Conservation (phyloP, 176 grass and related monocot genomes). For the Aegilops longissima region DNA sequence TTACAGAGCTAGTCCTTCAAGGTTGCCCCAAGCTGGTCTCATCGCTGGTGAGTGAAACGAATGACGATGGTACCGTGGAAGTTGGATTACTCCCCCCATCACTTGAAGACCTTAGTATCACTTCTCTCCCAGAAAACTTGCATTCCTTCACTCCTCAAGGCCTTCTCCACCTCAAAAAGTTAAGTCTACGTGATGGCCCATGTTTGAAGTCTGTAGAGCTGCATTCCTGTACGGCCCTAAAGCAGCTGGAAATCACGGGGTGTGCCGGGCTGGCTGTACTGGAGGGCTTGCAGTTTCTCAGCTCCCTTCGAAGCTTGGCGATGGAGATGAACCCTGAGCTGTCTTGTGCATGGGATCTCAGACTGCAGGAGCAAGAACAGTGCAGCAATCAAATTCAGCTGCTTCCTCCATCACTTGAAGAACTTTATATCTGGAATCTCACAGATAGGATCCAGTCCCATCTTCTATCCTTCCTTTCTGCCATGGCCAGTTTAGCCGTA, state of each 20-base stretch:
- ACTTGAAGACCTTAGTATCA: not conserved
- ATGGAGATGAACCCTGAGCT: not conserved
- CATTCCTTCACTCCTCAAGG: not conserved
- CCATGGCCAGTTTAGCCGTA: not conserved
- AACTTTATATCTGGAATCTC: not conserved
- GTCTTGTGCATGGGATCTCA: not conserved
- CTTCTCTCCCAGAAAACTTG: not conserved
- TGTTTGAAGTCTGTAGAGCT: not conserved
- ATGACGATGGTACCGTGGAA: not conserved
- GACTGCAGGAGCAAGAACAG: not conserved
- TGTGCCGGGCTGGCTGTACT: not conserved
- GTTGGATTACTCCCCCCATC: not conserved
- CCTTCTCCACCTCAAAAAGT: not conserved
- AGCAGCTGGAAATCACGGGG: fast-evolving
- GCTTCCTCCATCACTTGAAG: not conserved
- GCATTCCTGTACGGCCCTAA: not conserved
- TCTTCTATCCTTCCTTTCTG: not conserved
- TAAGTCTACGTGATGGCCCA: fast-evolving
- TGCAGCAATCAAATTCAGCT: not conserved
- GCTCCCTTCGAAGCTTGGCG: not conserved
- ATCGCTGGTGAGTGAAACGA: not conserved
- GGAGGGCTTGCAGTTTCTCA: not conserved
- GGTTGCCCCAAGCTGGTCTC: not conserved
- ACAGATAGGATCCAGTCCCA: not conserved
- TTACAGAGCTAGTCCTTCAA: fast-evolving